A percentile compares a stretch with the other conserved stretches of the same genome.
Conservation (phyloP, 202 grass and related monocot genomes). For the Zizania palustris region DNA sequence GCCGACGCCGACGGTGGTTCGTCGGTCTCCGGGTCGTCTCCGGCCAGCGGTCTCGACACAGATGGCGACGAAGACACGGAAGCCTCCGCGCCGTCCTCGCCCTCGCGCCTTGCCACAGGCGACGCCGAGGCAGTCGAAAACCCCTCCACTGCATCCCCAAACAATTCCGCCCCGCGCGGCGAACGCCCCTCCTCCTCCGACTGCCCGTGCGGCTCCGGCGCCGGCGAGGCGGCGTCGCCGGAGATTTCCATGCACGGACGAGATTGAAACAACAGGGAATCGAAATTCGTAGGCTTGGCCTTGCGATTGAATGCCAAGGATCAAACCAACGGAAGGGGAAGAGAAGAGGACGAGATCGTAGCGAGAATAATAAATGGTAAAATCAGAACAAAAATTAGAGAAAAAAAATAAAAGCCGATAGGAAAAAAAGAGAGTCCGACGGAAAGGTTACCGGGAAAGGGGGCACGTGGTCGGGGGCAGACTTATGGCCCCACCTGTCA, state of each 20-base stretch:
- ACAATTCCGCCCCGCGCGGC: constrained; percentile 37
- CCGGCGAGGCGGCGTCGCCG: constrained; percentile 33
- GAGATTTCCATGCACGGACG: constrained; percentile 42
- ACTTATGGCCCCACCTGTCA: constrained; percentile 3
- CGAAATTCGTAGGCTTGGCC: constrained; percentile 8
- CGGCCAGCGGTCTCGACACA: constrained; percentile 15
- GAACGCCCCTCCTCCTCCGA: constrained; percentile 18
- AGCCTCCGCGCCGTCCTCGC: constrained; percentile 1
- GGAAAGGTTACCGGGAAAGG: not conserved
- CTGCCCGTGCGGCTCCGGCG: constrained; percentile 11
- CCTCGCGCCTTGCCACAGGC: not conserved
- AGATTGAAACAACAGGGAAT: constrained; percentile 29
- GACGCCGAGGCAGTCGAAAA: constrained; percentile 29
- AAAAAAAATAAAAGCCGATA: not conserved
- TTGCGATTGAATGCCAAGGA: constrained; percentile 39
- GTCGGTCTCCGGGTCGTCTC: constrained; percentile 11
- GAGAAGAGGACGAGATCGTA: constrained; percentile 37
- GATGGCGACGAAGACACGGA: constrained; percentile 21
- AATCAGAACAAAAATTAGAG: constrained; percentile 13
- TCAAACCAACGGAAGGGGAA: constrained; percentile 36
- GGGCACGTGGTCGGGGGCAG: constrained; percentile 19
- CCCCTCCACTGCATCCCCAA: constrained; percentile 43
- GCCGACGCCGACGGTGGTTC: constrained; percentile 26
- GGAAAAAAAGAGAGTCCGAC: constrained; percentile 9
- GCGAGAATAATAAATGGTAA: constrained; percentile 38